A percentile compares a stretch with the other conserved stretches of the same genome.
Evolutionary conservation across 768 basidiomycete genomes (phyloP).

Genomic region (Cubamyces lactineus): DNA sequence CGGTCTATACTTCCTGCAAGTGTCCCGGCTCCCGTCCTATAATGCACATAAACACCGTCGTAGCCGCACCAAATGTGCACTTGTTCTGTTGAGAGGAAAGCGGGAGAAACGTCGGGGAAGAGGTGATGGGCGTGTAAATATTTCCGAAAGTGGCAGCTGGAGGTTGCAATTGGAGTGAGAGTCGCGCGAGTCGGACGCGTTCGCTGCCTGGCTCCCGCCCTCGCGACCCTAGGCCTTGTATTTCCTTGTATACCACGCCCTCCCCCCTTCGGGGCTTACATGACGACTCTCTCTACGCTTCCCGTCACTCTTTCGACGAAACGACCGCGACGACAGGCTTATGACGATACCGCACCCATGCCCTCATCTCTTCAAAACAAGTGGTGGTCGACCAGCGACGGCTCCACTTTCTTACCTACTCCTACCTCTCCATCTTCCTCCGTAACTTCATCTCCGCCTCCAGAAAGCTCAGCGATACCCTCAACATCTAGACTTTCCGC

Average conservation of each 20-base stretch:
- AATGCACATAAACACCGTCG: neutral
- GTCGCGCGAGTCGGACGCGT: neutral
- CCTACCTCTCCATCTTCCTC: constrained; percentile 8
- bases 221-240: constrained; percentile 7
- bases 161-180: constrained; percentile 5
- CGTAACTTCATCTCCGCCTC: constrained; percentile 12
- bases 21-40: neutral
- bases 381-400: constrained; percentile 32
- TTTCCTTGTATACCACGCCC: constrained; percentile 15
- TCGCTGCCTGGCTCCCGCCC: neutral
- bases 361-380: constrained; percentile 15
- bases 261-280: constrained; percentile 25
- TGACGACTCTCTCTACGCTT: constrained; percentile 24
- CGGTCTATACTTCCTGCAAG: neutral
- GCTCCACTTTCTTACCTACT: constrained; percentile 27
- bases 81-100: neutral
- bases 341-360: constrained; percentile 22
- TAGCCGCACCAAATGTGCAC: neutral
- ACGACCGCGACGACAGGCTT: constrained; percentile 34
- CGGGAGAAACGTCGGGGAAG: neutral
- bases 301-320: constrained; percentile 30
- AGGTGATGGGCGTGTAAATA: constrained; percentile 17
- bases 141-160: constrained; percentile 15
- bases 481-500: constrained; percentile 11
- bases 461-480: constrained; percentile 18